Percentiles rank a stretch among this genome's conserved stretches.
phyloP scores from a whole-genome alignment of 2,329 filamentous ascomycete genomes.

The Fusarium musae region DNA sequence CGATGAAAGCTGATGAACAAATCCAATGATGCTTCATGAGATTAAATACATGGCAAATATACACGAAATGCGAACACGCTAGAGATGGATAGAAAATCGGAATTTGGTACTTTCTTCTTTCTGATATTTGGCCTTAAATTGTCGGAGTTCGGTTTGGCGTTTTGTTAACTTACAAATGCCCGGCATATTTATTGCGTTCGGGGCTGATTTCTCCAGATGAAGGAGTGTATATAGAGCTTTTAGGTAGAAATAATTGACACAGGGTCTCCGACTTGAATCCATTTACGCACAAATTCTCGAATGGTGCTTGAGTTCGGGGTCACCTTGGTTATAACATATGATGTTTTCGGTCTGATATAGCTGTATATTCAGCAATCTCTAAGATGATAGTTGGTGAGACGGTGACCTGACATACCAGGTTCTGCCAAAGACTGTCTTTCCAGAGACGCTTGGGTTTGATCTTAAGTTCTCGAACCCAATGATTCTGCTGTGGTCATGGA shows the following conservation, averaged over 20 bases:
- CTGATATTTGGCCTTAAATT: background rate
- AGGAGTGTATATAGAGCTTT: background rate
- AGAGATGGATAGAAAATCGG: background rate
- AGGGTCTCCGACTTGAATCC: background rate
- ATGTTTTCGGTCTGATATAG: background rate
- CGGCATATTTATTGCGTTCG: background rate
- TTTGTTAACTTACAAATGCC: background rate
- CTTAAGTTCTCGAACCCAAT: background rate
- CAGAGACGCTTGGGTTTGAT: background rate
- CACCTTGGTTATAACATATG: background rate
- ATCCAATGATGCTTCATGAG: background rate
- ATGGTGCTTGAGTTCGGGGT: background rate
- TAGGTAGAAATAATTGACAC: background rate
- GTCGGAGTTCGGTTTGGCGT: background rate
- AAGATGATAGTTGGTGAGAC: background rate
- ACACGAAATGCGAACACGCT: background rate
- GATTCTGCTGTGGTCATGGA: background rate
- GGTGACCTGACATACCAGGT: too few relatives aligned
- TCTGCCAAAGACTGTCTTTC: background rate
- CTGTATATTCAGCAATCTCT: background rate
- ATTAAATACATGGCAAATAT: background rate
- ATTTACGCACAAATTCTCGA: background rate
- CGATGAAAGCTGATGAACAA: slow-evolving; percentile 3
- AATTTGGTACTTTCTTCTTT: background rate
- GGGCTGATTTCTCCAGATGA: background rate